These are phyloP conservation scores for Cercospora sesami DNA, from an alignment of 2,329 filamentous ascomycete genomes.

Conservation along the genomic window DNA sequence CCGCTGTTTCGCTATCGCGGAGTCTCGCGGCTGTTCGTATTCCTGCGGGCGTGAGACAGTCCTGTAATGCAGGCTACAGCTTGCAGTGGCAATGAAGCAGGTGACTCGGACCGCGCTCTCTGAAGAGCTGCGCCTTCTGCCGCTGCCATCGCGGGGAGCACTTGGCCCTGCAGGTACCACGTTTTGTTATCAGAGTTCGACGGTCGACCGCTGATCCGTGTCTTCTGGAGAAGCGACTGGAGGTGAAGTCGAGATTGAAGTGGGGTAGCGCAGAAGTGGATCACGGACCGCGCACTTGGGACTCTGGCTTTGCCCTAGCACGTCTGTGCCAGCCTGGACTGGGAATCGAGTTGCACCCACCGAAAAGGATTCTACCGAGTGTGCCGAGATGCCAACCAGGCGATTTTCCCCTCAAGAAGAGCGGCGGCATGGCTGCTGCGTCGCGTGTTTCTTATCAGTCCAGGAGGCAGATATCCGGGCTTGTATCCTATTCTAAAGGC, in stretches of 20 bases:
- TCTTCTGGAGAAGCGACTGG: conserved; percentile 5
- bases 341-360: not conserved
- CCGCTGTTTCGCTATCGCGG: conserved; percentile 1
- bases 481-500: conserved; percentile 8
- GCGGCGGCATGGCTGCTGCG: conserved; percentile 9
- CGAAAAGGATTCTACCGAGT: conserved; percentile 8
- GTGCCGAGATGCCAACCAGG: conserved; percentile 15
- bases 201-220: conserved; percentile 8
- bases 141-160: not conserved
- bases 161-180: conserved; percentile 20
- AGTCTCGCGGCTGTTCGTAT: not conserved
- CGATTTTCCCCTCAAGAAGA: conserved; percentile 6
- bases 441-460: conserved; percentile 20
- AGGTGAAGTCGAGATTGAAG: conserved; percentile 8
- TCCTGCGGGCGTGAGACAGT: not conserved
- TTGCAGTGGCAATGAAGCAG: not conserved
- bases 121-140: not conserved
- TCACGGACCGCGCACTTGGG: conserved; percentile 16
- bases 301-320: not conserved
- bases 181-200: conserved; percentile 22
- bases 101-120: conserved; percentile 11
- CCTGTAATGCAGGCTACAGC: not conserved
- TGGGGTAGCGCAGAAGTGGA: conserved; percentile 14
- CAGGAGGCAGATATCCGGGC: conserved; percentile 12
- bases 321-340: not conserved